phyloP scores from a whole-genome alignment of 164 flowering plant genomes.

The Echeveria elegans region DNA sequence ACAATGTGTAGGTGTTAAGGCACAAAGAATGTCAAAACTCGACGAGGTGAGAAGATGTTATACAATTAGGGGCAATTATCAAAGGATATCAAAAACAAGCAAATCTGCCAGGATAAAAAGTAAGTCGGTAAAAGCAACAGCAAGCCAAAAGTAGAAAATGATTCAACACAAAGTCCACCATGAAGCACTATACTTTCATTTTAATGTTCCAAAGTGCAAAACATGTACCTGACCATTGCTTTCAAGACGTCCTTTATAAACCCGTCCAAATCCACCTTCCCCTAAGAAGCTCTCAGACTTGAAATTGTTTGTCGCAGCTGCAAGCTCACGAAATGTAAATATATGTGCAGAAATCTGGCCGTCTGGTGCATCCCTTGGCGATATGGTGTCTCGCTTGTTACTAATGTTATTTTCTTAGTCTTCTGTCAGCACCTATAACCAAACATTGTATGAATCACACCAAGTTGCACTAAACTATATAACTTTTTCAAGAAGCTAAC shows the following conservation, averaged over 20 bases:
- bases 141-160: background rate
- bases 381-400: slow-evolving; percentile 24
- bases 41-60: background rate
- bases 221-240: slow-evolving; percentile 49
- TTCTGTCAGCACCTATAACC: slow-evolving; percentile 38
- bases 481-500: too few species aligned
- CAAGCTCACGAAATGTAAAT: slow-evolving; percentile 65
- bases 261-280: slow-evolving; percentile 74
- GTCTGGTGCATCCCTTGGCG: slow-evolving; percentile 30
- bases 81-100: background rate
- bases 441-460: background rate
- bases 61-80: background rate
- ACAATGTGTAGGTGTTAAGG: background rate
- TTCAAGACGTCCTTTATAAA: slow-evolving; percentile 49
- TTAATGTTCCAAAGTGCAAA: background rate
- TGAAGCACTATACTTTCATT: background rate
- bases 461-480: too few species aligned
- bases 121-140: background rate
- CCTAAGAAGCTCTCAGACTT: slow-evolving; percentile 54
- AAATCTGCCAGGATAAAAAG: background rate
- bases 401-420: slow-evolving; percentile 33
- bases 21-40: too few species aligned
- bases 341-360: slow-evolving; percentile 44
- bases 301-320: slow-evolving; percentile 56
- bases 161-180: background rate